Evolutionary conservation across 495 filamentous ascomycete species (phyloP), one percentile per base, ranked within the genome.

Genomic region (Parmelia sp.): DNA sequence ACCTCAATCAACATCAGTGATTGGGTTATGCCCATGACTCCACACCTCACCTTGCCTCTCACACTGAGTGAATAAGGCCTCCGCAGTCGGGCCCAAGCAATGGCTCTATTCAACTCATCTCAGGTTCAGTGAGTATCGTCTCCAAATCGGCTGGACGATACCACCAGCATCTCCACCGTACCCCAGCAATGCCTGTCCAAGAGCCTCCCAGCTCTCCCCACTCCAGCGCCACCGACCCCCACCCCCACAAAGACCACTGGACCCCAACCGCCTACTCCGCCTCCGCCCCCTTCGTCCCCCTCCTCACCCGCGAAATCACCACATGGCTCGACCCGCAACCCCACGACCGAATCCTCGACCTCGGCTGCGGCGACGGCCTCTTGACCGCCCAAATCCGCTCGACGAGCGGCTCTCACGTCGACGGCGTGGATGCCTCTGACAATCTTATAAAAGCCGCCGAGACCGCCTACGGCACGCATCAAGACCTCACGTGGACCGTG

Each of bases 331-430:
- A 85, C 61, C 82, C 83, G 9, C 78, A 83, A 65, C 77, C 71
- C 15, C 70, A 51, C 69, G 88, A 91, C 70, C 73, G 72, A 42
- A 81, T 91, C 67, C 78, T 92, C 21, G 89, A 92, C 71, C 72
- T 91, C 36, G 89, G 89, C 25, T 91, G 89, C 69, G 89, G 89
- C 39, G 88, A 91, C 70, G 89, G 88, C 45, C 74, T 84, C 29
- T 78, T 91, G 60, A 86, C 88, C 27, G 69, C 82, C 8, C 68
- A 83, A 23, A 77, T 91, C 53, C 78, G 79, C 29, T 70, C 75
- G 12, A 71, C 75, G 12, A 71, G 74, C 49, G 77, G 71, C 17
- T 72, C 75, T 1, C 73, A 74, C 37, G 79, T 91, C 29, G 75
- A 85, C 62, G 89, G 87, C 27, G 72, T 89, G 21, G 89, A 92